phyloP scores from a whole-genome alignment of 352 stramenopile species.

The Aphanomyces euteiches region DNA sequence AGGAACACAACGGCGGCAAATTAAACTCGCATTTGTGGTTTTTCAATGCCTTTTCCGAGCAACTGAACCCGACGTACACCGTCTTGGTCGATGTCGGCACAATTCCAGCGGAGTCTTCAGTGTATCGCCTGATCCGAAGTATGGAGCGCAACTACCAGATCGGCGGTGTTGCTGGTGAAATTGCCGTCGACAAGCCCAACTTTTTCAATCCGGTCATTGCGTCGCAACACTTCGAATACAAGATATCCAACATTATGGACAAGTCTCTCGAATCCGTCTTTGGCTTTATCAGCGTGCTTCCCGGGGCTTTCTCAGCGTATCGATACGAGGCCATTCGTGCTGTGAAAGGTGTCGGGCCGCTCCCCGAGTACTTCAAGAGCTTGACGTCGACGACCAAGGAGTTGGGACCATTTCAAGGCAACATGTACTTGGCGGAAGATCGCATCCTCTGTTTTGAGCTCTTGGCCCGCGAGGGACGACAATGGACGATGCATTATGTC shows the following conservation, averaged over 20 bases:
- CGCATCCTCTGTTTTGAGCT: slow-evolving; percentile 65
- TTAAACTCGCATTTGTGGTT: slow-evolving; percentile 57
- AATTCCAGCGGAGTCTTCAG: slow-evolving; percentile 39
- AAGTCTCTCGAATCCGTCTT: slow-evolving; percentile 51
- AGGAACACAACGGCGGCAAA: slow-evolving; percentile 50
- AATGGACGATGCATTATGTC: slow-evolving; percentile 53
- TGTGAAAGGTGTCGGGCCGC: slow-evolving; percentile 43
- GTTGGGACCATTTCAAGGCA: slow-evolving; percentile 54
- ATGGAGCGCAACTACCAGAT: slow-evolving; percentile 56
- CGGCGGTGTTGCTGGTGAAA: slow-evolving; percentile 46
- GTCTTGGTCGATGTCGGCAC: slow-evolving; percentile 51
- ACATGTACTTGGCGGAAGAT: slow-evolving; percentile 69
- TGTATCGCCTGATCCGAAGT: slow-evolving; percentile 44
- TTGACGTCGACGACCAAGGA: slow-evolving; percentile 47
- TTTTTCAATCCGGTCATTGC: slow-evolving; percentile 48
- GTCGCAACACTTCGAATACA: slow-evolving; percentile 55
- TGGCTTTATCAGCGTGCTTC: slow-evolving; percentile 49
- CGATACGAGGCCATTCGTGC: slow-evolving; percentile 53
- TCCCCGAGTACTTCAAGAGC: slow-evolving; percentile 49
- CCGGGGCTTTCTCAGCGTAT: slow-evolving; percentile 48
- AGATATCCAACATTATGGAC: slow-evolving; percentile 56
- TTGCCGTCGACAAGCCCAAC: slow-evolving; percentile 43
- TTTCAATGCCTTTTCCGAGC: slow-evolving; percentile 56
- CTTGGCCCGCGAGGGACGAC: slow-evolving; percentile 39
- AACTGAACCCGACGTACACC: slow-evolving; percentile 50